phyloP scores from a whole-genome alignment of 805 yeast species.

The Metschnikowia orientalis region DNA sequence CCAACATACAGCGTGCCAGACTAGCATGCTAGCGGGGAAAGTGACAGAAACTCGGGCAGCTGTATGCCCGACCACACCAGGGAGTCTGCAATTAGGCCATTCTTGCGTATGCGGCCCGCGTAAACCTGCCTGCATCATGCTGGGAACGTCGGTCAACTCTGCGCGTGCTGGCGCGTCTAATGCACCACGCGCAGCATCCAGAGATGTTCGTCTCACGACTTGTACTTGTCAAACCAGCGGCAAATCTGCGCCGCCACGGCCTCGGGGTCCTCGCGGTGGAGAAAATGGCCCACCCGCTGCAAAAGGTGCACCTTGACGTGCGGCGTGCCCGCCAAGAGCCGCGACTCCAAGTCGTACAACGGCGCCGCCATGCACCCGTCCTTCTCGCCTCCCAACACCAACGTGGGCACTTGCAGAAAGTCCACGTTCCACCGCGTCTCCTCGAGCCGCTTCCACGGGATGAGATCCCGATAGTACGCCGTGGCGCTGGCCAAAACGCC shows the following conservation, averaged over 20 bases:
- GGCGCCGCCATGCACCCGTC: slow-evolving; percentile 37
- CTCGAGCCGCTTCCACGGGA: slow-evolving; percentile 15
- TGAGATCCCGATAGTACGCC: slow-evolving; percentile 33
- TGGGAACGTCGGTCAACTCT: no score
- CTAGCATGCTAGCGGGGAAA: no score
- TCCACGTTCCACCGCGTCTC: slow-evolving; percentile 26
- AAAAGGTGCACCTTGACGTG: slow-evolving; percentile 25
- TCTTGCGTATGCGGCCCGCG: no score
- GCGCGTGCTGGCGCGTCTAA: no score
- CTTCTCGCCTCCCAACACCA: slow-evolving; percentile 33
- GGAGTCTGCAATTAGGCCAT: no score
- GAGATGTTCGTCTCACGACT: no score
- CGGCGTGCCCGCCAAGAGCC: slow-evolving; percentile 15
- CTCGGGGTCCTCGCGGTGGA: slow-evolving; percentile 37
- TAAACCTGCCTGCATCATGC: no score
- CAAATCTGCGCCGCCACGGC: slow-evolving; percentile 22
- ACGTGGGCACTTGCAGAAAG: slow-evolving; percentile 33
- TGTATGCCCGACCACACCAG: no score
- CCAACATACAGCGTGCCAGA: no score
- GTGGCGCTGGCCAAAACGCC: slow-evolving; percentile 32
- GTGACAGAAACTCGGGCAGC: no score
- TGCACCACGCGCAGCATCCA: no score
- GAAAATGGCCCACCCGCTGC: slow-evolving; percentile 33
- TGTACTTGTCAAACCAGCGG: slow-evolving; percentile 26
- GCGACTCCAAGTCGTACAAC: slow-evolving; percentile 25